Evolutionary conservation across 495 filamentous ascomycete genomes (phyloP).

Genomic region (Astrocystis sublimbata): DNA sequence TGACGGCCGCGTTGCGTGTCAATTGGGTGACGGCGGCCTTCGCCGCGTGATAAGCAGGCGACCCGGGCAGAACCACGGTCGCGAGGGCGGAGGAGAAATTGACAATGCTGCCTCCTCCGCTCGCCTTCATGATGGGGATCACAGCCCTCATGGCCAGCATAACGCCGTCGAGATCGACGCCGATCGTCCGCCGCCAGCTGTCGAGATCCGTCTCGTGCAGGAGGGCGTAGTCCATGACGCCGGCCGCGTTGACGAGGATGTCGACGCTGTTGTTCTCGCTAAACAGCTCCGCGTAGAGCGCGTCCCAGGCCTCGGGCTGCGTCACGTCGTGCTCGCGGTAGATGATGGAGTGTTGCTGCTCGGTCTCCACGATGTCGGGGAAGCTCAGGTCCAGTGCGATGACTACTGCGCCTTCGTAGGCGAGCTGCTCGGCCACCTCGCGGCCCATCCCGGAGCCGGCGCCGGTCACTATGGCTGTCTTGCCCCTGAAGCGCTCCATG

Average conservation of each 20-base stretch:
- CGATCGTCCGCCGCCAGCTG: background rate
- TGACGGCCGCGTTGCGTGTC: background rate
- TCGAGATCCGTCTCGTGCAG: background rate
- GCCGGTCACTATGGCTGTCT: conserved; percentile 3
- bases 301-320: background rate
- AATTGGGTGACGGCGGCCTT: background rate
- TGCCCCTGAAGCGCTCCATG: background rate
- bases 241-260: conserved; percentile 2
- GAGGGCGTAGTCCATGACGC: background rate
- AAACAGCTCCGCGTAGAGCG: background rate
- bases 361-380: background rate
- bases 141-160: background rate
- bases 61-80: background rate
- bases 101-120: background rate
- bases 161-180: background rate
- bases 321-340: background rate
- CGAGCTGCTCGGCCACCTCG: background rate
- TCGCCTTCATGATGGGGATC: background rate
- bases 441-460: background rate
- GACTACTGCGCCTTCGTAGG: background rate
- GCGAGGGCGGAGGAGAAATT: conserved; percentile 1
- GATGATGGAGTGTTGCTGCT: background rate
- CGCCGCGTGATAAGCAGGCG: background rate
- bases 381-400: background rate
- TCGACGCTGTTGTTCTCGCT: background rate